Percentiles rank a stretch among this genome's conserved stretches.
Conservation (phyloP, 208 protist genomes). For the Leishmania aethiopica region DNA sequence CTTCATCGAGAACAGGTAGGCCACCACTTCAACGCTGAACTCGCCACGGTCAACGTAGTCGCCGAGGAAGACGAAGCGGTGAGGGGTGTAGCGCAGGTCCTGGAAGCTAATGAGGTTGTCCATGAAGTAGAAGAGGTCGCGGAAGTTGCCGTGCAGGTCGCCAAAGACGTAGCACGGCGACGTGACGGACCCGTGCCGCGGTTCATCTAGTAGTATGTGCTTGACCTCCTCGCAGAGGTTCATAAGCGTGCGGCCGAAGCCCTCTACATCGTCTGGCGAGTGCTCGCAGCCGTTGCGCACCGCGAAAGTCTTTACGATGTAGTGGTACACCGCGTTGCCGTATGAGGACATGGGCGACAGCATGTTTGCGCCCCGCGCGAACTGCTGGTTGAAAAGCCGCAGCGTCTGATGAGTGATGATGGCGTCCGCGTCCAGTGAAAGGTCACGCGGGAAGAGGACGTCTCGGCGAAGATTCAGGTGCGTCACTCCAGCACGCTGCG, state of each 20-base stretch:
- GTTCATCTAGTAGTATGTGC: slow-evolving; percentile 66
- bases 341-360: slow-evolving; percentile 72
- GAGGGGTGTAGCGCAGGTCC: slow-evolving; percentile 91
- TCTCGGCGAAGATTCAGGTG: slow-evolving; percentile 45
- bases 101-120: slow-evolving; percentile 92
- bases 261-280: slow-evolving; percentile 70
- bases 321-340: slow-evolving; percentile 84
- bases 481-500: slow-evolving; percentile 49
- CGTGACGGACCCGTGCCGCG: slow-evolving; percentile 58
- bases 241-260: slow-evolving; percentile 84
- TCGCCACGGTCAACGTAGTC: slow-evolving; percentile 98
- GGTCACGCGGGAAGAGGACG: slow-evolving; percentile 51
- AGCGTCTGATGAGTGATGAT: slow-evolving; percentile 82
- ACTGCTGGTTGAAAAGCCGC: slow-evolving; percentile 71
- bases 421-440: slow-evolving; percentile 81
- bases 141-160: slow-evolving; percentile 95
- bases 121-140: slow-evolving; percentile 94
- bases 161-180: slow-evolving; percentile 95
- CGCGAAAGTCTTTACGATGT: slow-evolving; percentile 87
- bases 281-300: slow-evolving; percentile 85
- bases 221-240: slow-evolving; percentile 80
- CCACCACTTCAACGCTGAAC: slow-evolving; percentile 92
- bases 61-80: slow-evolving; percentile 97
- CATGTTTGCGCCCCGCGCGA: slow-evolving; percentile 41
- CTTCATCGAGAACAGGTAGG: slow-evolving; percentile 93